Conservation (phyloP, 2,329 filamentous ascomycete genomes). For the Botrytis deweyae region DNA sequence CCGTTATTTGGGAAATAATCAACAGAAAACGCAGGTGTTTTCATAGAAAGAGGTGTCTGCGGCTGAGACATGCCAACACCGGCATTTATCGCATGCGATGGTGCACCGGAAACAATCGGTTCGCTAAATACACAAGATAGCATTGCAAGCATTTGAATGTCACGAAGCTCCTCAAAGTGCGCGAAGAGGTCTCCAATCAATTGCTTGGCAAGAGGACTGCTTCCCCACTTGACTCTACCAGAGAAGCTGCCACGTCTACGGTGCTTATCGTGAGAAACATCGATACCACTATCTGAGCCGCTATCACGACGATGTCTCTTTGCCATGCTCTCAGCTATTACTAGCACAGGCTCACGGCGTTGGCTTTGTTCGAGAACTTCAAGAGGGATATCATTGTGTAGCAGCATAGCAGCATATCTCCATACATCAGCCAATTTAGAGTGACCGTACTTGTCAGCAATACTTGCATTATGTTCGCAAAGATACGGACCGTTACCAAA, state of each 20-base stretch:
- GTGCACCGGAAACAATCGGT: constrained; percentile 52
- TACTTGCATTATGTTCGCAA: constrained; percentile 77
- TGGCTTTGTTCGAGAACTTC: constrained; percentile 58
- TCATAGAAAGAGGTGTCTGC: constrained; percentile 63
- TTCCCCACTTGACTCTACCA: constrained; percentile 67
- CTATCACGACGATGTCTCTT: constrained; percentile 40
- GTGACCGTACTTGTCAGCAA: constrained; percentile 70
- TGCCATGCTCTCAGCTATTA: constrained; percentile 66
- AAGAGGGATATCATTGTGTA: constrained; percentile 74
- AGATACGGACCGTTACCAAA: constrained; percentile 80
- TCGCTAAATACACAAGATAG: constrained; percentile 69
- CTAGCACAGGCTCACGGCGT: constrained; percentile 54
- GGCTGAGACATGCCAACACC: constrained; percentile 57
- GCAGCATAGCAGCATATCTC: constrained; percentile 74
- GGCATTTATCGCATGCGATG: constrained; percentile 49
- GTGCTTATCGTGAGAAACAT: constrained; percentile 45
- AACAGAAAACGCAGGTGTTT: constrained; percentile 64
- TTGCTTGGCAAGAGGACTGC: constrained; percentile 61
- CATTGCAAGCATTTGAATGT: constrained; percentile 71
- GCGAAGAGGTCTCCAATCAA: constrained; percentile 62
- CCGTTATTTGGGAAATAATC: constrained; percentile 64
- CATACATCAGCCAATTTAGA: constrained; percentile 77
- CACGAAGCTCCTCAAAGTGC: constrained; percentile 61
- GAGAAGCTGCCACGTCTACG: constrained; percentile 42
- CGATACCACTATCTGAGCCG: constrained; percentile 49